phyloP scores from a whole-genome alignment of 306 rosid genomes.

The Fragaria vesca region DNA sequence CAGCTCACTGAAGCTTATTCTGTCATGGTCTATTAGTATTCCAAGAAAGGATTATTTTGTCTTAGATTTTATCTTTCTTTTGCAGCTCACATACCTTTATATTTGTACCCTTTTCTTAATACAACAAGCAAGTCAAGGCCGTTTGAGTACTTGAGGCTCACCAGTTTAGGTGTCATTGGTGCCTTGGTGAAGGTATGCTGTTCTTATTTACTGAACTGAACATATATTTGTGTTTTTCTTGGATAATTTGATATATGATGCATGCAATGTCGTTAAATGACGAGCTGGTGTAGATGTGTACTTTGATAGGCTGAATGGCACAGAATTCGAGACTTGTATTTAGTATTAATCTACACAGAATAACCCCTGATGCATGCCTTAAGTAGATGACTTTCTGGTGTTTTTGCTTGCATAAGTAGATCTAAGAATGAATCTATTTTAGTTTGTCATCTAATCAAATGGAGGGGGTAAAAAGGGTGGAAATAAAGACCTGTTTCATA shows the following conservation, averaged over 20 bases:
- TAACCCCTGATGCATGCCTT: not conserved
- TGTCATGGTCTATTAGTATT: not conserved
- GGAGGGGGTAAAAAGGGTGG: not conserved
- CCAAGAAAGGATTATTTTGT: not conserved
- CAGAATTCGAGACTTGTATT: not conserved
- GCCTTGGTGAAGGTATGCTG: constrained; percentile 80
- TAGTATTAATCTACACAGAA: not conserved
- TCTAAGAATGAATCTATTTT: not conserved
- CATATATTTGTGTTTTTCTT: not conserved
- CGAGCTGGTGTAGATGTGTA: not conserved
- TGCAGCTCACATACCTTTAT: constrained; percentile 80
- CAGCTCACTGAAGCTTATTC: not conserved
- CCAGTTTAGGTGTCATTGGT: constrained; percentile 87
- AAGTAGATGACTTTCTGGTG: no score
- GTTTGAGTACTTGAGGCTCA: constrained; percentile 78
- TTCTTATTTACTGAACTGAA: constrained; percentile 5
- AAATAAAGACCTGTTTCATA: not conserved
- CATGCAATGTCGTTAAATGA: not conserved
- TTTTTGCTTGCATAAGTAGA: not conserved
- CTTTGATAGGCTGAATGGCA: not conserved
- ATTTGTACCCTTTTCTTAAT: constrained; percentile 81
- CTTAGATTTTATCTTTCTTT: constrained; percentile 24
- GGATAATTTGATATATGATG: not conserved
- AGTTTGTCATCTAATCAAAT: not conserved
- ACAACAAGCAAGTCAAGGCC: constrained; percentile 74